Base-by-base conservation (phyloP, 2,329 filamentous ascomycete species). In the Penicillium sp. region DNA sequence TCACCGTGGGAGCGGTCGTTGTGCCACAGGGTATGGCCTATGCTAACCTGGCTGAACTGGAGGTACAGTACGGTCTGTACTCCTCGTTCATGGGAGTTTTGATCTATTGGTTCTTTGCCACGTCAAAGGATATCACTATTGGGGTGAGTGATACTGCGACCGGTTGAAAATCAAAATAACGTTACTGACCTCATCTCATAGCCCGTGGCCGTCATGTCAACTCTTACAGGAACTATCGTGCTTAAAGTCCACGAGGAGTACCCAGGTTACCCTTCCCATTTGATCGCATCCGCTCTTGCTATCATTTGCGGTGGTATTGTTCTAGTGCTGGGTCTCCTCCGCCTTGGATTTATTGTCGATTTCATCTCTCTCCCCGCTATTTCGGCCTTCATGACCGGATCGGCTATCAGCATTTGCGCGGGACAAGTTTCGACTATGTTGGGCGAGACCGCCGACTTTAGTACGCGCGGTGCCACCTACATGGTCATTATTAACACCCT, bases 1-100 rank as follows among this genome's bases (percentile, higher is more conserved):
- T 90, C 60, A 90, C 88, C 4, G 86, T 90, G 51, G 89, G 89
- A 41, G 83, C 88, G 50, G 89, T 92, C 25, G 92, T 97, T 27
- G 90, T 97, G n/a, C 93, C 93, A 6, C 93, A 97, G 73, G 89
- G 91, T 61, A 97, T 97, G 93, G 93, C 93, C 0, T 97, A 97
- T 76, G 93, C 93, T 31, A 81, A 87, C 60, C 82, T 97, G 27
- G 93, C 93, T 45, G 84, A 88, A 60, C 82, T 97, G n/a, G 82
- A 85, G 0, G 84, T 89, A 6, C 83, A 97, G 71, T 97, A 88
- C 69, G 93, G 93, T 52, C 83, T 97, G 0, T 96, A 96, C 76
- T 94, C 93, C 0, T 97, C 93, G 0, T 97, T 99, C 72, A 94
- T 97, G 84, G 94, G 93, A 50, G 93, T 96, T 17, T 75, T 96